These are phyloP conservation scores for Cynanchum wilfordii DNA, from an alignment of 257 asterid genomes.

Conservation along the genomic window DNA sequence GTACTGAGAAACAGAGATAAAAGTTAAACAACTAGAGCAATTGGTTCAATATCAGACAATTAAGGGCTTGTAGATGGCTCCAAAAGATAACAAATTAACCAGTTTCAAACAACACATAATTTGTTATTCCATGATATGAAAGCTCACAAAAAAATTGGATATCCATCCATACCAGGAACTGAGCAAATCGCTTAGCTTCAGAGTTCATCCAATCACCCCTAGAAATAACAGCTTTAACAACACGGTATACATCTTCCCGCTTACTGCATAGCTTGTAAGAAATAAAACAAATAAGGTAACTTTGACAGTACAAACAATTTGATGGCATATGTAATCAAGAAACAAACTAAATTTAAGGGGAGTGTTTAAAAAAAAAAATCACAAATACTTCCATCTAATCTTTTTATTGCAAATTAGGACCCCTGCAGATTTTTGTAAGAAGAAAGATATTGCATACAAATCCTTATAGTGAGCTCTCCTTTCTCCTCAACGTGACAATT, in stretches of 20 bases:
- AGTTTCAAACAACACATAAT: not conserved
- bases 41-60: slow-evolving; percentile 1
- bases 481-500: not conserved
- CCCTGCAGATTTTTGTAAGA: not conserved
- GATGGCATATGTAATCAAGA: not conserved
- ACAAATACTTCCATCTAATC: not conserved
- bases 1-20: slow-evolving; percentile 13
- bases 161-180: slow-evolving; percentile 58
- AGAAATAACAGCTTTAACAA: slow-evolving; percentile 62
- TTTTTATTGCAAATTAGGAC: not conserved
- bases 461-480: not conserved
- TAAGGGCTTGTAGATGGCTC: not conserved
- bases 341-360: not conserved
- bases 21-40: slow-evolving; percentile 6
- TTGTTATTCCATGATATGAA: not conserved
- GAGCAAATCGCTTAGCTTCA: slow-evolving; percentile 63
- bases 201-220: slow-evolving; percentile 56
- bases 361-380: not conserved
- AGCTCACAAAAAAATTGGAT: not conserved
- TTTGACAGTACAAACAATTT: not conserved
- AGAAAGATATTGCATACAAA: not conserved
- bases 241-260: slow-evolving; percentile 91
- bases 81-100: not conserved
- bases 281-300: slow-evolving; percentile 5
- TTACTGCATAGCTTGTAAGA: slow-evolving; percentile 45